Evolutionary conservation across 202 grass and related monocot genomes (phyloP).

Genomic region (Tripidium arundinaceum): DNA sequence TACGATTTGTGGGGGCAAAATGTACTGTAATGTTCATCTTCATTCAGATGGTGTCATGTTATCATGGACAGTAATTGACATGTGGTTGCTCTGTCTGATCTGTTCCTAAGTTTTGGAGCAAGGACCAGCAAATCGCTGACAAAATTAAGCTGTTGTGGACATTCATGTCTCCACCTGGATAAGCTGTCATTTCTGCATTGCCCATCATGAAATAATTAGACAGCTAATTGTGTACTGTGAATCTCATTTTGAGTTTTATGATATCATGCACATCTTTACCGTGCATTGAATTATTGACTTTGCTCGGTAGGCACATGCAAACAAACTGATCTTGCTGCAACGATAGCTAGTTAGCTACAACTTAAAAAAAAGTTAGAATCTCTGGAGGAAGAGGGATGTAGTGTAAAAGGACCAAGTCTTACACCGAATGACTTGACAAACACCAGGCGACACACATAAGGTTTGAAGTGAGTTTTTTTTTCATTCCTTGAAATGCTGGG

Average conservation of each 20-base stretch:
- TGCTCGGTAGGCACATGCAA: conserved; percentile 22
- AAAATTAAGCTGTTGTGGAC: not conserved
- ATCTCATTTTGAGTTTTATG: not conserved
- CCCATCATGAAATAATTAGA: conserved; percentile 13
- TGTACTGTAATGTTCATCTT: conserved; percentile 1
- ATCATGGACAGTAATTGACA: conserved; percentile 16
- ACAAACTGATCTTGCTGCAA: conserved; percentile 50
- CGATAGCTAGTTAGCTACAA: conserved; percentile 58
- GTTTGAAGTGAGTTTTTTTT: conserved; percentile 16
- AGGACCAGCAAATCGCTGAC: conserved; percentile 7
- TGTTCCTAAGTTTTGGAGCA: conserved; percentile 29
- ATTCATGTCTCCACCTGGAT: conserved; percentile 35
- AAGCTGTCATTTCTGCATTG: conserved; percentile 16
- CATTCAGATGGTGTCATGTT: conserved; percentile 19
- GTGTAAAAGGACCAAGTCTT: conserved; percentile 64
- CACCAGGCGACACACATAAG: conserved; percentile 4
- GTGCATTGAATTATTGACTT: not conserved
- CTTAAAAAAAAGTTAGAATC: conserved; percentile 81
- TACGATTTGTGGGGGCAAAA: conserved; percentile 29
- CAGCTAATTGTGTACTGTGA: not conserved
- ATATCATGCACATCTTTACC: not conserved
- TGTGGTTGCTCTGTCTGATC: conserved; percentile 16
- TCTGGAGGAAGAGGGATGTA: conserved; percentile 58
- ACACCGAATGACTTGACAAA: conserved; percentile 20
- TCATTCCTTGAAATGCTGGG: not conserved